phyloP scores from a whole-genome alignment of 768 basidiomycete species.

The Stropharia rugosoannulata region DNA sequence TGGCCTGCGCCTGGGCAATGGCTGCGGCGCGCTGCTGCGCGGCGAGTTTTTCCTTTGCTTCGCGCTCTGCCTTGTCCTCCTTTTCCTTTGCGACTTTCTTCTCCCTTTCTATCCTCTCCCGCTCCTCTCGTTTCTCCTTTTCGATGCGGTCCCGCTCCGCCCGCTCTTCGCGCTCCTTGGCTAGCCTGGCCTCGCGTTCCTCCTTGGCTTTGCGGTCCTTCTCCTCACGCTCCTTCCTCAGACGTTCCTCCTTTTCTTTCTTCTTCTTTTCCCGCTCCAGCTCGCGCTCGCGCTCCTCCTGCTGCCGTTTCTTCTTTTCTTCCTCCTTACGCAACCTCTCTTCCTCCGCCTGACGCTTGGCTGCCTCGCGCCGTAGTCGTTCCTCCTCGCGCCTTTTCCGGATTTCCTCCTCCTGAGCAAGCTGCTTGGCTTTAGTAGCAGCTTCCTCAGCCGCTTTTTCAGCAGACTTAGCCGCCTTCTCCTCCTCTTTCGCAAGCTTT shows the following conservation, averaged over 20 bases:
- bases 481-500: constrained; percentile 91
- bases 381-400: constrained; percentile 88
- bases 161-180: constrained; percentile 62
- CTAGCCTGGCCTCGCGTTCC: constrained; percentile 63
- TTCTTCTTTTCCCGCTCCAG: constrained; percentile 73
- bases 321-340: constrained; percentile 84
- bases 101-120: constrained; percentile 42
- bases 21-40: constrained; percentile 49
- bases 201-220: constrained; percentile 68
- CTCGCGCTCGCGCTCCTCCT: constrained; percentile 81
- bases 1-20: constrained; percentile 22
- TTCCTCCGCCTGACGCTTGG: constrained; percentile 77
- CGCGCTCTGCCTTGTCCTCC: constrained; percentile 29
- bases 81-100: constrained; percentile 30
- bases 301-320: constrained; percentile 70
- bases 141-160: constrained; percentile 44
- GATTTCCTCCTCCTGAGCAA: constrained; percentile 76
- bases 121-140: constrained; percentile 41
- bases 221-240: constrained; percentile 72
- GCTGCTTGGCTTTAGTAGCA: constrained; percentile 71
- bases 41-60: constrained; percentile 30
- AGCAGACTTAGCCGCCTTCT: constrained; percentile 78
- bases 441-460: constrained; percentile 88
- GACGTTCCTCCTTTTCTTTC: constrained; percentile 72
- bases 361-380: constrained; percentile 71